These are phyloP conservation scores for Tinospora cordifolia DNA, from an alignment of 164 flowering plant species.

Conservation along the genomic window DNA sequence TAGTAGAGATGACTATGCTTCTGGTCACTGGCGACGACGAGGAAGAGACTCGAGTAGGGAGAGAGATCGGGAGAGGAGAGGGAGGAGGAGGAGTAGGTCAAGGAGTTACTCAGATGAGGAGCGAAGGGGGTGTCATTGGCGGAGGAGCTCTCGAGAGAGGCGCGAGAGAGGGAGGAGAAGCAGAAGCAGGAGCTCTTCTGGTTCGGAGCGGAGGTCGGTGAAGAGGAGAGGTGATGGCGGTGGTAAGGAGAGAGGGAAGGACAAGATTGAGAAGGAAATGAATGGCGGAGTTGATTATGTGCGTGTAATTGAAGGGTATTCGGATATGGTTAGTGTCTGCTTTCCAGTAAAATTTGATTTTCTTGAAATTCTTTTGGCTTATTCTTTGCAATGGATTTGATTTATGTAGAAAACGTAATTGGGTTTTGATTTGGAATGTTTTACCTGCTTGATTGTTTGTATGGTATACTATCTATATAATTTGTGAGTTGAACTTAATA, in stretches of 20 bases:
- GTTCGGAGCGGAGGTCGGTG: conserved; percentile 24
- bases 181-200: conserved; percentile 26
- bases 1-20: conserved; percentile 12
- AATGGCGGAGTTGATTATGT: conserved; percentile 45
- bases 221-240: conserved; percentile 21
- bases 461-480: no score
- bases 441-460: neutral
- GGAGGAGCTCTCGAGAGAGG: conserved; percentile 11
- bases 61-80: conserved; percentile 15
- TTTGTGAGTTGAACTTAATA: no score
- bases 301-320: conserved; percentile 59
- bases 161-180: conserved; percentile 27
- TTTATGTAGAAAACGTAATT: no score
- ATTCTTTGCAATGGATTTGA: no score
- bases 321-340: conserved; percentile 47
- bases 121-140: neutral
- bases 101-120: conserved; percentile 12
- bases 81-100: conserved; percentile 15
- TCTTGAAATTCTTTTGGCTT: neutral
- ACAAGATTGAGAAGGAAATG: conserved; percentile 23
- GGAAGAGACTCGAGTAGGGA: conserved; percentile 15
- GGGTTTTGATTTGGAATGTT: neutral
- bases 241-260: conserved; percentile 10
- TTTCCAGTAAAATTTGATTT: neutral
- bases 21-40: conserved; percentile 14